Base-by-base conservation (phyloP, 2,329 filamentous ascomycete genomes). In the Penicillium sp. region DNA sequence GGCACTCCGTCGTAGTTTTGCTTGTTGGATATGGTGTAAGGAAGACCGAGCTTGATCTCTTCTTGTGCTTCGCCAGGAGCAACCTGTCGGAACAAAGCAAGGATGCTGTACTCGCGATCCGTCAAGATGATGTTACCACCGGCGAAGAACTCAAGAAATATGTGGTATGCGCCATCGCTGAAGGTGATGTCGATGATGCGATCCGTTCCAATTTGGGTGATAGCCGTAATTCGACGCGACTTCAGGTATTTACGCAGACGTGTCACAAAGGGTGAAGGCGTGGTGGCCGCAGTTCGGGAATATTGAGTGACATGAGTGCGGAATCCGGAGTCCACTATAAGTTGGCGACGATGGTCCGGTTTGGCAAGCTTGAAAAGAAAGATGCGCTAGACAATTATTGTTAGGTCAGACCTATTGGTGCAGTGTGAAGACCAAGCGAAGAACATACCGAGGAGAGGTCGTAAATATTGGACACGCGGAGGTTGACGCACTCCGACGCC, bases 71-170 rank as follows among this genome's bases (percentile, higher is more conserved):
- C 88, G 2, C 88, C 89, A 64, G 92, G 90, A 4, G 85, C 79
- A 1, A 97, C 93, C 59, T 89, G 87, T 52, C 94, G 86, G 62
- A 94, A 79, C 18, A 99, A 77, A 0, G 89, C 86, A 34, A 97
- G 72, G 52, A 97, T 92, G 59, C 88, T 94, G 49, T 92, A 79
- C 22, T 95, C 87, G 47, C 82, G 83, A 69, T 97, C 92, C 2
- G 94, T 96, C 49, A 99, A 81, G 57, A 99, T 91, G 57, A 99
- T 88, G 70, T 99, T 99, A 43, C 94, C 94, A 49, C 90, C 90
- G 1, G 94, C 93, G 71, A 96, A 99, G 77, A 99, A 99, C 75
- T 99, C 94, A 27, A 99, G 79, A 70, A 91, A 97, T 21, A 99
- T 74, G 40, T 88, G 83, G 70, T 95, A 97, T 63, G 87, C 83